Conservation (phyloP, 768 basidiomycete species). For the Multifurca ochricompacta region DNA sequence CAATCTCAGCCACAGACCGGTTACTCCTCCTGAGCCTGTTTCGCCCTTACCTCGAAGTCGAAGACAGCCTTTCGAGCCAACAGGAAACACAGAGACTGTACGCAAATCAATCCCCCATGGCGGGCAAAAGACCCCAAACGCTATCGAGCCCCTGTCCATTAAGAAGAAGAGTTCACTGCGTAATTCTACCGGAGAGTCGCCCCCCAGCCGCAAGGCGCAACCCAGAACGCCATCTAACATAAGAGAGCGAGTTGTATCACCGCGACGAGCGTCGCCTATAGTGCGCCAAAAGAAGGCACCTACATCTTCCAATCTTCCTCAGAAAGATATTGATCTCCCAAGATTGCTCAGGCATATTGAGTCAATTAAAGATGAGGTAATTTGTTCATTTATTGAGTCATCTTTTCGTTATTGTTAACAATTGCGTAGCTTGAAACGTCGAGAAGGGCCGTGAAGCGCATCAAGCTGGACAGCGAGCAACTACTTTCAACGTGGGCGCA, state of each 20-base stretch:
- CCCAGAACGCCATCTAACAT: slow-evolving; percentile 36
- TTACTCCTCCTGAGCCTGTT: slow-evolving; percentile 27
- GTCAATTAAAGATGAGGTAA: slow-evolving; percentile 60
- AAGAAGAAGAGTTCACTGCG: slow-evolving; percentile 74
- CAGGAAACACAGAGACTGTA: slow-evolving; percentile 44
- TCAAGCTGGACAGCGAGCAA: slow-evolving; percentile 61
- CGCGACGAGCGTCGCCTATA: slow-evolving; percentile 22
- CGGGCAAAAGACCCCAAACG: slow-evolving; percentile 31
- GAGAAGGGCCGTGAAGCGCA: slow-evolving; percentile 62
- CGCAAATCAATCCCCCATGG: slow-evolving; percentile 35
- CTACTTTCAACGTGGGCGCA: slow-evolving; percentile 18
- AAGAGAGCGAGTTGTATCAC: slow-evolving; percentile 22
- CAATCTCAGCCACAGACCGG: slow-evolving; percentile 24
- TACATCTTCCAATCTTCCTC: slow-evolving; percentile 8
- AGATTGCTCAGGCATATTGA: slow-evolving; percentile 41
- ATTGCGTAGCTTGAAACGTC: slow-evolving; percentile 58
- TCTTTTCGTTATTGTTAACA: slow-evolving; percentile 1
- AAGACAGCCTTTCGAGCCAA: slow-evolving; percentile 56
- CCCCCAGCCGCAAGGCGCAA: slow-evolving; percentile 27
- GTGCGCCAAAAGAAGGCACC: slow-evolving; percentile 11
- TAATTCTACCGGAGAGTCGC: slow-evolving; percentile 34
- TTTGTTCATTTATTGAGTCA: slow-evolving; percentile 21
- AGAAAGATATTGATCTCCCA: slow-evolving; percentile 35
- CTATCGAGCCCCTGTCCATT: slow-evolving; percentile 73
- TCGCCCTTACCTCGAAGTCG: slow-evolving; percentile 64